Evolutionary conservation across 2,329 filamentous ascomycete genomes (phyloP).

Genomic region (Diaporthe destruens): DNA sequence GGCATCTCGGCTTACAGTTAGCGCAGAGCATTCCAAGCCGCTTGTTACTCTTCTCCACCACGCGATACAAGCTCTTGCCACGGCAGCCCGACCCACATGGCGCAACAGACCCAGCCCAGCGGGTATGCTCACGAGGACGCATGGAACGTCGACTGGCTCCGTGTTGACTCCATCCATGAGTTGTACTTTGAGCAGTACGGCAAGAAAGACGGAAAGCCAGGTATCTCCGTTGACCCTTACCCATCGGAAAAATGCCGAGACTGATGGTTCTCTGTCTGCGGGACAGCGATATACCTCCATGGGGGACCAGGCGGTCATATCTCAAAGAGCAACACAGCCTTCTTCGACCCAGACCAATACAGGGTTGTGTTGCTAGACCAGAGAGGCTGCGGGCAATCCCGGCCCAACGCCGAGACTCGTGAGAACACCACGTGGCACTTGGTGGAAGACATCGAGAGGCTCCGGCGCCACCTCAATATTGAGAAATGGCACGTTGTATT

Average conservation of each 20-base stretch:
- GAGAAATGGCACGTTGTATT: slow-evolving; percentile 60
- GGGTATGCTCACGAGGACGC: slow-evolving; percentile 2
- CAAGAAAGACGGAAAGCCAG: slow-evolving; percentile 21
- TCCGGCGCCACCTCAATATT: slow-evolving; percentile 56
- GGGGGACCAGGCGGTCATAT: slow-evolving; percentile 55
- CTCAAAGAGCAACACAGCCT: slow-evolving; percentile 52
- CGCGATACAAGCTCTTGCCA: neutral
- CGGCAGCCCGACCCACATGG: neutral
- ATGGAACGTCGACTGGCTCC: slow-evolving; percentile 12
- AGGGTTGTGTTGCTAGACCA: slow-evolving; percentile 61
- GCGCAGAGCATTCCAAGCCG: neutral
- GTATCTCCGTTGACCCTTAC: neutral
- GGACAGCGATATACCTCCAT: slow-evolving; percentile 50
- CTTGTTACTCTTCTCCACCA: neutral
- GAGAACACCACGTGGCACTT: slow-evolving; percentile 61
- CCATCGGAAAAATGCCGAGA: neutral
- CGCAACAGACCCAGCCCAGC: neutral
- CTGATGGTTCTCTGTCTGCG: neutral
- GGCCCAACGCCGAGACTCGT: slow-evolving; percentile 53
- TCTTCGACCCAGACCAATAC: slow-evolving; percentile 59
- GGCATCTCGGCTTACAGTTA: no score
- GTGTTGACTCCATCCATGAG: neutral
- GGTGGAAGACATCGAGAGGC: slow-evolving; percentile 58
- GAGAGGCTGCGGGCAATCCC: slow-evolving; percentile 58
- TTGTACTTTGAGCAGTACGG: slow-evolving; percentile 13